A percentile compares a stretch with the other conserved stretches of the same genome.
Evolutionary conservation across 108 stramenopile genomes (phyloP).

Genomic region (Skeletonema menzelii): DNA sequence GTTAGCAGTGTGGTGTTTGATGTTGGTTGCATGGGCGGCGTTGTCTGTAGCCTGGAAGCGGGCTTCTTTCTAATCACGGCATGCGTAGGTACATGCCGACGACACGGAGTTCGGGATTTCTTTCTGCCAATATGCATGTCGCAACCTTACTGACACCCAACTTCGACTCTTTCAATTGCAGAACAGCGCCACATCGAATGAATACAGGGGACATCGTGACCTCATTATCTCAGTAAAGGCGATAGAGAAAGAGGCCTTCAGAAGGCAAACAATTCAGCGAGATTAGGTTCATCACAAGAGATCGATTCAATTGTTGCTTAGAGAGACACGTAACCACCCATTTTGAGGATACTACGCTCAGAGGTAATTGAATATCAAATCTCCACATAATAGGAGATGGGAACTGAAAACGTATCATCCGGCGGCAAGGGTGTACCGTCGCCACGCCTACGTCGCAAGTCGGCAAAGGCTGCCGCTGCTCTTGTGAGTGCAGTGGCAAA

Average conservation of each 20-base stretch:
- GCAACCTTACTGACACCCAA: not conserved
- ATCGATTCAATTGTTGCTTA: not conserved
- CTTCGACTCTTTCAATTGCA: not conserved
- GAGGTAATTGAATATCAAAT: not conserved
- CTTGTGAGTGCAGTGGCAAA: constrained; percentile 5
- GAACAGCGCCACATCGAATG: not conserved
- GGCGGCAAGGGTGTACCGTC: not conserved
- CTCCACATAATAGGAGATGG: not conserved
- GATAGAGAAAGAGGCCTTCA: not conserved
- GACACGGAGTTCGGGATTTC: not conserved
- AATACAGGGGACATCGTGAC: not conserved
- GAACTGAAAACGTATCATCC: not conserved
- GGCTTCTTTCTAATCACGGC: not conserved
- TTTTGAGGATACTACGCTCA: not conserved
- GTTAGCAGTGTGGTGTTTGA: not conserved
- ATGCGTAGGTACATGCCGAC: not conserved
- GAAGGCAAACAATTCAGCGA: not conserved
- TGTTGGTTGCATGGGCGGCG: not conserved
- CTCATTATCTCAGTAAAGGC: not conserved
- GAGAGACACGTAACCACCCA: not conserved
- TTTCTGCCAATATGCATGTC: not conserved
- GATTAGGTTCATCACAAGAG: not conserved
- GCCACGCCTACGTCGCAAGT: constrained; percentile 32
- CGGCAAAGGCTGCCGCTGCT: constrained; percentile 30
- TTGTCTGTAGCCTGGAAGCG: not conserved